phyloP scores from a whole-genome alignment of 2,329 filamentous ascomycete genomes.

The Rhexocercosporidium sp. region DNA sequence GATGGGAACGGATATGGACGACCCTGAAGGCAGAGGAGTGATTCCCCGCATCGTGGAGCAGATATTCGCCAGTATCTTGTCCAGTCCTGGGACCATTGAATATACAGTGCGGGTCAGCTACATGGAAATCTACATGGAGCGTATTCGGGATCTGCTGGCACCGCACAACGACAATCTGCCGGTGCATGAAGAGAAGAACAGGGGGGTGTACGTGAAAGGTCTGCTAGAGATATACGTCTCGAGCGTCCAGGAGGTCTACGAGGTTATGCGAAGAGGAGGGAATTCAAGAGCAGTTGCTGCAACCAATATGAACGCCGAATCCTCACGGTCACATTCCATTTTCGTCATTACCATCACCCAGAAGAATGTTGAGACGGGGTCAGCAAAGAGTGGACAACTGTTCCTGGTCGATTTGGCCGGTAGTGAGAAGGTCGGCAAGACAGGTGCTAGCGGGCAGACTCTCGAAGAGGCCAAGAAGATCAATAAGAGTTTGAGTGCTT shows the following conservation, averaged over 20 bases:
- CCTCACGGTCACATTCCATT: conserved; percentile 96
- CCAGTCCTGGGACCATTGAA: conserved; percentile 90
- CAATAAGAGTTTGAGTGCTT: conserved; percentile 97
- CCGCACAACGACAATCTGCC: conserved; percentile 96
- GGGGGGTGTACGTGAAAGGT: conserved; percentile 96
- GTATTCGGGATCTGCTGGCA: conserved; percentile 89
- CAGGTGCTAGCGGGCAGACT: conserved; percentile 94
- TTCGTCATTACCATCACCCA: conserved; percentile 97
- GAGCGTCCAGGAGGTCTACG: conserved; percentile 93
- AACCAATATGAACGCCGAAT: conserved; percentile 99
- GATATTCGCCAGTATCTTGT: conserved; percentile 94
- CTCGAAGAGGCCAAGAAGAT: conserved; percentile 99
- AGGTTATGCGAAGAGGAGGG: conserved; percentile 94
- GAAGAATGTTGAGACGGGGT: conserved; percentile 96
- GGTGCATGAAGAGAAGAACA: conserved; percentile 96
- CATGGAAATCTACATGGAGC: conserved; percentile 99
- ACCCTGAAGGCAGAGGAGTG: conserved; percentile 86
- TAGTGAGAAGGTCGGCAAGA: conserved; percentile 99
- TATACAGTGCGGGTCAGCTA: conserved; percentile 99
- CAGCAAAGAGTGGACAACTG: conserved; percentile 92
- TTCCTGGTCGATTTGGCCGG: conserved; percentile 98
- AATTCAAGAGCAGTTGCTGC: conserved; percentile 88
- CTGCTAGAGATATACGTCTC: conserved; percentile 94
- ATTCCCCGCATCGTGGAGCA: conserved; percentile 97
- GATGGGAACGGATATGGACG: conserved; percentile 96